Evolutionary conservation across 352 stramenopile species (phyloP).

Genomic region (Phytophthora ohioensis): DNA sequence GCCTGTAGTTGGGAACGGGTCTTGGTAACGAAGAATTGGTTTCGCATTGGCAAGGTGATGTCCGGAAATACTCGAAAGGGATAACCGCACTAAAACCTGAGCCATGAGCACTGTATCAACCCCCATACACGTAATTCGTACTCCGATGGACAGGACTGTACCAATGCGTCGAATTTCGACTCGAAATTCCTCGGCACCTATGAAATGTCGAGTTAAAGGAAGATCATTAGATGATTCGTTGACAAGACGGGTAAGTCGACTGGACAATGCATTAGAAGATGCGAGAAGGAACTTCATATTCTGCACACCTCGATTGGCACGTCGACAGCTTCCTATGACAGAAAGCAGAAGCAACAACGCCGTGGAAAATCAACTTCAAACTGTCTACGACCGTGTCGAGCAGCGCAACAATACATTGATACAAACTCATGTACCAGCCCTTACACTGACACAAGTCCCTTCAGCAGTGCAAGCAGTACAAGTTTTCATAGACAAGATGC

Average conservation of each 20-base stretch:
- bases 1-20: background rate
- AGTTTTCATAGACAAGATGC: slow-evolving; percentile 34
- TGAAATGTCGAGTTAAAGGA: slow-evolving; percentile 2
- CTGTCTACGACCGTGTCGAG: slow-evolving; percentile 28
- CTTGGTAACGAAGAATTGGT: slow-evolving; percentile 30
- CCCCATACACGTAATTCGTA: background rate
- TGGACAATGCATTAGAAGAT: slow-evolving; percentile 36
- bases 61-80: slow-evolving; percentile 27
- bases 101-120: too few relatives aligned
- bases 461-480: slow-evolving; percentile 25
- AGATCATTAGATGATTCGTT: background rate
- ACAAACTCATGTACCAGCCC: background rate
- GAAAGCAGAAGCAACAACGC: background rate
- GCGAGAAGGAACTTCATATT: slow-evolving; percentile 9
- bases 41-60: slow-evolving; percentile 15
- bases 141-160: slow-evolving; percentile 18
- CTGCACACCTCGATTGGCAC: slow-evolving; percentile 6
- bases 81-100: background rate
- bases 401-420: slow-evolving; percentile 15
- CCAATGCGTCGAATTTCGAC: background rate
- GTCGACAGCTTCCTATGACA: background rate
- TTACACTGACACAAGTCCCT: slow-evolving; percentile 19
- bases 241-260: slow-evolving; percentile 14
- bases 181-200: slow-evolving; percentile 16
- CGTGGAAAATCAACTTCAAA: slow-evolving; percentile 23